Base-by-base conservation (phyloP, 2,329 filamentous ascomycete genomes). In the Clarireedia hainanense region DNA sequence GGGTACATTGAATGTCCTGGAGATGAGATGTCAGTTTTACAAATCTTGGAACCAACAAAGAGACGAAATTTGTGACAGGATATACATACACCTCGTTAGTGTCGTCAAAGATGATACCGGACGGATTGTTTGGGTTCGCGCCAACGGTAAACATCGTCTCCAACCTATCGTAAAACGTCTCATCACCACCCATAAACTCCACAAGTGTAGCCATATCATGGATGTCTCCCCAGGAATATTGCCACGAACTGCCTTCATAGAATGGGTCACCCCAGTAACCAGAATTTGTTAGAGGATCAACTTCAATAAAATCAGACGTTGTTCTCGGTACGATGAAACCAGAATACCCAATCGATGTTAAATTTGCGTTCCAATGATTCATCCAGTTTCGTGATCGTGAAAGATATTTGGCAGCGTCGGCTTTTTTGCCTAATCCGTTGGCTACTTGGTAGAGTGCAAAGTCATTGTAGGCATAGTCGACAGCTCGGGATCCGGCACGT, bases 381-480 rank as follows among this genome's bases (percentile, higher is more conserved):
- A 81, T 76, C 86, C 86, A 89, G 63, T 87, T 84, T 9, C 77
- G 74, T 0, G 81, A 79, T 6, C 57, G 57, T 12, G 36, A 40
- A 4, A 57, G 34, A 47, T 57, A 58, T 37, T 54, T 53, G 7
- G 50, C 40, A 14, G 49, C 45, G 23, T 54, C 50, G 7, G 49
- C 37, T 10, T 15, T 12, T 2, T 51, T 45, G 17, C 27, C 83
- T 83, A 3, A 65, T 67, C 5, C 57, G 3, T 12, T 40, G 1
- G 85, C 85, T 12, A 89, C 80, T 63, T 84, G 80, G 57, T 82
- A 79, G 4, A 89, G 70, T 0, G 75, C 76, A 60, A 88, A 89
- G 67, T 89, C 85, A 64, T 89, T 88, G 52, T 76, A 76, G 0
- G 82, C 75, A 63, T 88, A 88, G 65, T 88, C 85, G 0, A 87